phyloP scores from a whole-genome alignment of 176 grass and related monocot genomes.

The Eleusine indica region DNA sequence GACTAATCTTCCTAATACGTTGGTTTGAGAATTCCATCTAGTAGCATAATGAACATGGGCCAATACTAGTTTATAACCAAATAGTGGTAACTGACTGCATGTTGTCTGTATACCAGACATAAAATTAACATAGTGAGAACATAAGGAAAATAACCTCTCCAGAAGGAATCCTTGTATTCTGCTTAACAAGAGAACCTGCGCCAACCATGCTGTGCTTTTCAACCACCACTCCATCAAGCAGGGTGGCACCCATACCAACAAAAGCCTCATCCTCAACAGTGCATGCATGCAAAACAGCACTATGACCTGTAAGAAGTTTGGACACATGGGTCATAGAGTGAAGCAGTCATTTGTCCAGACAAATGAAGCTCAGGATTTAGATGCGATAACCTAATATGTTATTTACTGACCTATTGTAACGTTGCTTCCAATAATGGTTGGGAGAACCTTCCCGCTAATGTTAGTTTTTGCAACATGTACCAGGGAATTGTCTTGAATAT shows the following conservation, averaged over 20 bases:
- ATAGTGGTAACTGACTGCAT: neutral
- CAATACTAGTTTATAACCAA: neutral
- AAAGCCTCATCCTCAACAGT: constrained; percentile 91
- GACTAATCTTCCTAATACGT: neutral
- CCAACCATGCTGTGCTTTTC: constrained; percentile 95
- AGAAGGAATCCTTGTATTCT: constrained; percentile 87
- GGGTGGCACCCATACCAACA: constrained; percentile 88
- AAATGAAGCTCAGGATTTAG: constrained; percentile 27
- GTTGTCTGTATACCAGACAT: neutral
- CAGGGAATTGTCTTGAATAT: constrained; percentile 97
- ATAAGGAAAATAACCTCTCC: constrained; percentile 73
- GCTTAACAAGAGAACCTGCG: constrained; percentile 85
- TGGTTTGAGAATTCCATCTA: neutral
- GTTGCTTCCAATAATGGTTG: constrained; percentile 84
- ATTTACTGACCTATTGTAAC: constrained; percentile 82
- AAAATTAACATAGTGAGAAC: constrained; percentile 14
- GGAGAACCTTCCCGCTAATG: constrained; percentile 73
- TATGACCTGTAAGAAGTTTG: constrained; percentile 66
- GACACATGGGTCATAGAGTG: neutral
- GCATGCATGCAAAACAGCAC: constrained; percentile 89
- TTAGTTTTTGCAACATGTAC: constrained; percentile 90
- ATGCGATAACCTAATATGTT: constrained; percentile 12
- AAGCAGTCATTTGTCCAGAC: constrained; percentile 4
- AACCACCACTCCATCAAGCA: constrained; percentile 91
- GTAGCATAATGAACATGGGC: constrained; percentile 4